Percentiles rank a stretch among this genome's conserved stretches.
Conservation (phyloP, 2,329 filamentous ascomycete genomes). For the Alternaria novae-zelandiae region DNA sequence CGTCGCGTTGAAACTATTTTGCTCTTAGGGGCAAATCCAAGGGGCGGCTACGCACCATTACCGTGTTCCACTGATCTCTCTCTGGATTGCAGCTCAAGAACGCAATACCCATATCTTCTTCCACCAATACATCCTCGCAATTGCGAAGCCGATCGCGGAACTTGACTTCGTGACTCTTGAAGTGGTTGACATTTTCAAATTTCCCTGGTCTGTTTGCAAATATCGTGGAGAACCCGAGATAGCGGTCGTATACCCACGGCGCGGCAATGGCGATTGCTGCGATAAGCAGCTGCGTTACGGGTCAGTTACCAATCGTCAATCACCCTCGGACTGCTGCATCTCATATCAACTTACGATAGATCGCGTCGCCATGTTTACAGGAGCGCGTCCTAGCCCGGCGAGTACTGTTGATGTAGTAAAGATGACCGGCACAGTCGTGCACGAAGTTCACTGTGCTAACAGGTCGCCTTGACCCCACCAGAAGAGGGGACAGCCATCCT, state of each 20-base stretch:
- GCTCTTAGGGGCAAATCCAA: neutral
- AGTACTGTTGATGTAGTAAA: neutral
- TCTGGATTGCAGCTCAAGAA: slow-evolving; percentile 53
- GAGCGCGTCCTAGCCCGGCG: neutral
- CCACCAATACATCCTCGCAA: slow-evolving; percentile 54
- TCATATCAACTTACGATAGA: slow-evolving; percentile 1
- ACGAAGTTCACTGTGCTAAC: neutral
- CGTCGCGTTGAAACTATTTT: neutral
- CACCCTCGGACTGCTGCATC: neutral
- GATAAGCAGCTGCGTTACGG: slow-evolving; percentile 13
- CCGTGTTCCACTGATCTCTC: slow-evolving; percentile 54
- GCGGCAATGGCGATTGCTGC: slow-evolving; percentile 17
- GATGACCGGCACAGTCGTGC: neutral
- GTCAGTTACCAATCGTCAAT: neutral
- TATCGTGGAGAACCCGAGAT: slow-evolving; percentile 22
- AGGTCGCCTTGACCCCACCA: neutral
- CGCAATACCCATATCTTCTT: slow-evolving; percentile 45
- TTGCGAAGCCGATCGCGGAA: slow-evolving; percentile 49
- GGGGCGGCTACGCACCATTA: slow-evolving; percentile 48
- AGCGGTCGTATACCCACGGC: slow-evolving; percentile 40
- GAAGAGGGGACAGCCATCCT: neutral
- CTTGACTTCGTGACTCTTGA: slow-evolving; percentile 39
- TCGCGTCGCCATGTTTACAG: neutral
- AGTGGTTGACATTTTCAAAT: slow-evolving; percentile 25
- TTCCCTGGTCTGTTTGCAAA: slow-evolving; percentile 28